These are phyloP conservation scores for Protomyces inouyei DNA, from an alignment of 1,139 yeast genomes.

Conservation along the genomic window DNA sequence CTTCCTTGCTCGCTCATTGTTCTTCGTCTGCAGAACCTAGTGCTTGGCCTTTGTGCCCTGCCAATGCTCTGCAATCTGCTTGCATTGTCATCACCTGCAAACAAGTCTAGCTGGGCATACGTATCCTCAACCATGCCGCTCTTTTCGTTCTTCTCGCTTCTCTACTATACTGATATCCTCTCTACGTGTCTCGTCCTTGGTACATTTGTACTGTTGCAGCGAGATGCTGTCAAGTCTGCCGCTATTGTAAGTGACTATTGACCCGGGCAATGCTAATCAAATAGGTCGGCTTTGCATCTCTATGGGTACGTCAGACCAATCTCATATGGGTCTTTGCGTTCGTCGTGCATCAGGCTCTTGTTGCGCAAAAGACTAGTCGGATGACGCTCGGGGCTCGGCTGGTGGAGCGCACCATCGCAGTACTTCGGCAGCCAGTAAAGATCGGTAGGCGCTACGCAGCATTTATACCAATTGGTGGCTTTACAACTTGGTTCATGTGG, in stretches of 20 bases:
- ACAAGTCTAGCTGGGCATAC: conserved; percentile 36
- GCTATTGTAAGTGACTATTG: conserved; percentile 5
- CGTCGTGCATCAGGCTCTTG: neutral
- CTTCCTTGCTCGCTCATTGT: conserved; percentile 1
- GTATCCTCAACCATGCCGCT: conserved; percentile 59
- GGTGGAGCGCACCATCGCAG: neutral
- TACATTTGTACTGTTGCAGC: conserved; percentile 42
- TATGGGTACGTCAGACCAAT: conserved; percentile 84
- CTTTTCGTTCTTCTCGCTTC: conserved; percentile 61
- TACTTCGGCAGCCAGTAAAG: neutral
- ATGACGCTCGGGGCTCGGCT: neutral
- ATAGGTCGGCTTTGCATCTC: conserved; percentile 34
- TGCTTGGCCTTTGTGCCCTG: conserved; percentile 36
- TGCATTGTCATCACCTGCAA: neutral
- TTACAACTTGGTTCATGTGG: conserved; percentile 54
- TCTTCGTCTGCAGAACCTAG: conserved; percentile 1
- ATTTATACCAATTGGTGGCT: conserved; percentile 43
- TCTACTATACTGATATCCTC: conserved; percentile 94
- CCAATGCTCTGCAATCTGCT: conserved; percentile 38
- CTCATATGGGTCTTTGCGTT: conserved; percentile 64
- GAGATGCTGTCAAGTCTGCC: conserved; percentile 5
- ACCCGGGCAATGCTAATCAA: neutral
- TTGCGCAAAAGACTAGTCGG: neutral
- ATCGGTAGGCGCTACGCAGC: neutral
- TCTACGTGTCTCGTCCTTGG: conserved; percentile 63